These are phyloP conservation scores for Martensiomyces pterosporus DNA, from an alignment of 192 early-diverging fungal species.

Conservation along the genomic window DNA sequence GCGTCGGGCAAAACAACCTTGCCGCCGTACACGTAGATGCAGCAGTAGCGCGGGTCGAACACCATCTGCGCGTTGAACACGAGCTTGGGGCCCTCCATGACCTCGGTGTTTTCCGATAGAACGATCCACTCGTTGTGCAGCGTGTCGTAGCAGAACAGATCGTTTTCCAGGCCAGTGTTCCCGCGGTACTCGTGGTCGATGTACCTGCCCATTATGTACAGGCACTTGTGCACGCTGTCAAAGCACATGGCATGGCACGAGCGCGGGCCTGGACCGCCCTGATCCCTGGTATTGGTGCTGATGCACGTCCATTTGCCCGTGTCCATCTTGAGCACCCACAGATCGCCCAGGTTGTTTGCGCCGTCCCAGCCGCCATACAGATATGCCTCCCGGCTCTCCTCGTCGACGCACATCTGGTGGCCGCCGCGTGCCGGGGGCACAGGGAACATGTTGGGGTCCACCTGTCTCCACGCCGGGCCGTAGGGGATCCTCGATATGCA, in stretches of 20 bases:
- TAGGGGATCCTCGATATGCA: slow-evolving; percentile 69
- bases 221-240: slow-evolving; percentile 64
- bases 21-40: slow-evolving; percentile 92
- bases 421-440: slow-evolving; percentile 76
- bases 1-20: slow-evolving; percentile 62
- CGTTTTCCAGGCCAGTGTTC: slow-evolving; percentile 67
- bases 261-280: slow-evolving; percentile 80
- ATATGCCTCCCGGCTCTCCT: slow-evolving; percentile 67
- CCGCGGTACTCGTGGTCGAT: slow-evolving; percentile 71
- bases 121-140: slow-evolving; percentile 61
- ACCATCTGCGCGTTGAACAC: slow-evolving; percentile 95
- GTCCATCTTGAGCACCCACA: slow-evolving; percentile 75
- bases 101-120: slow-evolving; percentile 76
- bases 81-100: slow-evolving; percentile 78
- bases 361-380: slow-evolving; percentile 97
- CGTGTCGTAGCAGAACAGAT: slow-evolving; percentile 89
- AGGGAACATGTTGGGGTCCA: slow-evolving; percentile 5
- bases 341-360: slow-evolving; percentile 75
- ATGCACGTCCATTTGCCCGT: slow-evolving; percentile 69
- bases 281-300: slow-evolving; percentile 65
- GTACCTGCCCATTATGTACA: slow-evolving; percentile 88
- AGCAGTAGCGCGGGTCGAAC: slow-evolving; percentile 63
- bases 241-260: slow-evolving; percentile 93
- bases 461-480: slow-evolving; percentile 62
- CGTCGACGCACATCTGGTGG: slow-evolving; percentile 96